phyloP scores from a whole-genome alignment of 78 protist species.

The Chrysochromulina tobinii region DNA sequence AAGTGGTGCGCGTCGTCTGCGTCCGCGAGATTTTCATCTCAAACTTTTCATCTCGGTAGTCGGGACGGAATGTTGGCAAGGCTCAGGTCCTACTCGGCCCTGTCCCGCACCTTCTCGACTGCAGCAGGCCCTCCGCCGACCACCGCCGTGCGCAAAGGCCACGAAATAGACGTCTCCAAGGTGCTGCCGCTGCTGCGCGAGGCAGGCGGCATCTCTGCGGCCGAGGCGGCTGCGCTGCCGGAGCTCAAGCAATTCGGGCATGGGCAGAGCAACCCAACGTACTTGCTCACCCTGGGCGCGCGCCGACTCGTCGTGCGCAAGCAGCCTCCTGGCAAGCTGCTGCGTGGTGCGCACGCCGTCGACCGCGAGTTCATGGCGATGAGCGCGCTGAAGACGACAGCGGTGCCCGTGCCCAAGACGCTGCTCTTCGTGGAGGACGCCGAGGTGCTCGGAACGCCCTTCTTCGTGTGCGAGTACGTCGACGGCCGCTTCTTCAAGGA shows the following conservation, averaged over 20 bases:
- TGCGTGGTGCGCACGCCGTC: constrained; percentile 64
- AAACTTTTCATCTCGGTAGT: no score
- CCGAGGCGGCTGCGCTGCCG: no score
- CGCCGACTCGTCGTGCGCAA: constrained; percentile 50
- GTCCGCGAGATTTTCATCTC: no score
- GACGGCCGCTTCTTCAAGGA: constrained; percentile 55
- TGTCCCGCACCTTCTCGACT: no score
- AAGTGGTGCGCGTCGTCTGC: no score
- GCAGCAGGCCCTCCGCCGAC: no score
- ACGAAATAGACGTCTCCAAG: no score
- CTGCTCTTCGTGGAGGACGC: constrained; percentile 31
- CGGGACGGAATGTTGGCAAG: no score
- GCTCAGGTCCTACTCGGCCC: no score
- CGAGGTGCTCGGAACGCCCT: constrained; percentile 64
- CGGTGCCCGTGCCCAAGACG: constrained; percentile 62
- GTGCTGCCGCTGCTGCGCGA: no score
- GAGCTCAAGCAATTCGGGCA: constrained; percentile 30
- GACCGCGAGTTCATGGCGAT: constrained; percentile 58
- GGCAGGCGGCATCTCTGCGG: no score
- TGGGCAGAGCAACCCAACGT: constrained; percentile 79
- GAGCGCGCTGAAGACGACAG: not conserved
- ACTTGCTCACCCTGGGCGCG: not conserved
- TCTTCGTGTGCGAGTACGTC: constrained; percentile 55
- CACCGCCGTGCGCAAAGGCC: no score
- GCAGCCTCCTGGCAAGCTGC: constrained; percentile 73